phyloP scores from a whole-genome alignment of 1,284 basidiomycete genomes.

The Tetrapyrgos nigripes region DNA sequence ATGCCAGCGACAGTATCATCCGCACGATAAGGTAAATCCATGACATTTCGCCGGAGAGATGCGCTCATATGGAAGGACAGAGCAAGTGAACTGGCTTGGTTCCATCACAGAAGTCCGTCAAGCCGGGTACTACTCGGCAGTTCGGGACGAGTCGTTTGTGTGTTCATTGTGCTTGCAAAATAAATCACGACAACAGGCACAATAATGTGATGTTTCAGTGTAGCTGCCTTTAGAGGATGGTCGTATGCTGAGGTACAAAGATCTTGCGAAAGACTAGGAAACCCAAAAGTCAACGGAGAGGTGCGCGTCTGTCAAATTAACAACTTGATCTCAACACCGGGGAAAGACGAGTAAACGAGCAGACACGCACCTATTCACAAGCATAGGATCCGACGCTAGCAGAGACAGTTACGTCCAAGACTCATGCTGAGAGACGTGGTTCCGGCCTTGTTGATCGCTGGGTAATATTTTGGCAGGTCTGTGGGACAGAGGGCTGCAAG shows the following conservation, averaged over 20 bases:
- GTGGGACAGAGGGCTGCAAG: neutral
- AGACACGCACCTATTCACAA: neutral
- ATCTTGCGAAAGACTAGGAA: too few species aligned
- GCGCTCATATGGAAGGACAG: neutral
- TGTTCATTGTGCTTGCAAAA: too few species aligned
- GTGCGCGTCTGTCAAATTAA: neutral
- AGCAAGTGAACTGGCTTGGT: neutral
- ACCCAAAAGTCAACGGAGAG: neutral
- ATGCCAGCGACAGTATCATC: neutral
- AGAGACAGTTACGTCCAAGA: neutral
- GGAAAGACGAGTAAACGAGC: neutral
- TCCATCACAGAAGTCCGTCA: neutral
- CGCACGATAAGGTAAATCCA: neutral
- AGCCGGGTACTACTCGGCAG: neutral
- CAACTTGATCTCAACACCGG: neutral
- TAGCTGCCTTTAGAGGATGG: too few species aligned
- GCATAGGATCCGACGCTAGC: neutral
- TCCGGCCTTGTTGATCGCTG: neutral
- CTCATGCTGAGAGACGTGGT: neutral
- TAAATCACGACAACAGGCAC: neutral
- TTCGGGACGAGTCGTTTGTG: neutral
- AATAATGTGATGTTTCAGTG: neutral
- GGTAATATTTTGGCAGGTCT: neutral
- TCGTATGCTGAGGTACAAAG: too few species aligned
- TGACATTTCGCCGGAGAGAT: neutral